Evolutionary conservation across 805 yeast species (phyloP).

Genomic region (Yarrowia sp.): DNA sequence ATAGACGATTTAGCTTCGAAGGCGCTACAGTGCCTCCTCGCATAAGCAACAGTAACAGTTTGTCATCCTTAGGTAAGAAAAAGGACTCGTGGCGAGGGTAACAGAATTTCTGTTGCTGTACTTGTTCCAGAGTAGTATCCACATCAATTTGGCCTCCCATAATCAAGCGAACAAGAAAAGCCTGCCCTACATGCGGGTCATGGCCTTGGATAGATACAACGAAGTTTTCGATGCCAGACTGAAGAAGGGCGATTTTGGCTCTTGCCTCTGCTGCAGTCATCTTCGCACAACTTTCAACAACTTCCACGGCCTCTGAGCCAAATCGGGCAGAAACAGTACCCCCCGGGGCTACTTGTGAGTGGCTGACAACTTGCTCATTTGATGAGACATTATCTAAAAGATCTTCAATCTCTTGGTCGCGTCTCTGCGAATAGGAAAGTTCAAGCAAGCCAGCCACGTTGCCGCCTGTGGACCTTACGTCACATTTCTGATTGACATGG

Average conservation of each 20-base stretch:
- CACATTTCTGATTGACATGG: too few species aligned
- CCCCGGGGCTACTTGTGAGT: background rate
- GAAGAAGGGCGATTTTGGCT: background rate
- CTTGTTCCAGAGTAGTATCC: background rate
- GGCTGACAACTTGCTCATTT: background rate
- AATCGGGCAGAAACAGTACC: background rate
- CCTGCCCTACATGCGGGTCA: background rate
- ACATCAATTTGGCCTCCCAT: background rate
- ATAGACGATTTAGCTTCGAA: background rate
- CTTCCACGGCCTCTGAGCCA: background rate
- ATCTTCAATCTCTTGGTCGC: background rate
- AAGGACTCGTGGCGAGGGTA: background rate
- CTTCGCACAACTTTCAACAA: background rate
- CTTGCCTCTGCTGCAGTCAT: background rate
- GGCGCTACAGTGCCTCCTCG: background rate
- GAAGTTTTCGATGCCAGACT: background rate
- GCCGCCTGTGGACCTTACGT: too few species aligned
- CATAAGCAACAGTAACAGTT: background rate
- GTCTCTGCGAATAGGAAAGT: background rate
- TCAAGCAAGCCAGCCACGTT: background rate
- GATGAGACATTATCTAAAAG: background rate
- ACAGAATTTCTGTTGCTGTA: background rate
- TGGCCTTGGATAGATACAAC: background rate
- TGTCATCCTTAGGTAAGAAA: background rate
- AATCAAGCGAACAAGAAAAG: background rate